Evolutionary conservation across 805 yeast genomes (phyloP), one percentile per base, ranked within the genome.

Genomic region (Wickerhamiella kurtzmanii): DNA sequence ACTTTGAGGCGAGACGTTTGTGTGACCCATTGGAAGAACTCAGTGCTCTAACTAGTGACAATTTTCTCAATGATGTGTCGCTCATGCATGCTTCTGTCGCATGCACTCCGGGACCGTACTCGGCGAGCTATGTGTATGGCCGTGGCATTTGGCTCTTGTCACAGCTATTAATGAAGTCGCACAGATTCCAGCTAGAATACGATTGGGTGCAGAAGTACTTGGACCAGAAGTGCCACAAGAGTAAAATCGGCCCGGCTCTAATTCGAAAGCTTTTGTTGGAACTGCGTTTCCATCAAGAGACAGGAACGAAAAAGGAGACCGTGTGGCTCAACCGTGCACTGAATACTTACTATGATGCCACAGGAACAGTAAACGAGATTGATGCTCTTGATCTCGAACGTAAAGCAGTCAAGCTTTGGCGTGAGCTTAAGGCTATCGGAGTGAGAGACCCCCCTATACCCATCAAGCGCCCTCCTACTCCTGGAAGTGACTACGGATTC

Each of bases 271-370:
- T 56, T 20, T 53, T 53, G 22, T 46, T 60, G 3, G 63, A 60
- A 43, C 48, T 57, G 16, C 46, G 52, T 6, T 52, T 56, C 19
- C 49, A 47, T 3, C 44, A 25, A 18, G 50, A 49, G n/a, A 38
- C 49, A 1, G 43, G 46, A 15, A 55, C 57, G 6, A 48, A 43
- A 25, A 58, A 56, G 13, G 49, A 47, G 35, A 48, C 49, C 9
- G 46, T 48, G 40, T 57, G 58, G 60, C 48, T 57, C 3, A 44
- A 51, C n/a, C 37, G 53, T 3, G 60, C 59, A 2, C 35, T 60
- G 8, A 57, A 56, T 40, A 58, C 59, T 2, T 60, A 56, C 41
- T 52, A 50, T 35, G 62, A 59, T 38, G 60, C 62, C 2, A 13
- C 44, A 15, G 52, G 44, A 5, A 56, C 51, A 22, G 44, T 53